These are phyloP conservation scores for Aquilaria malaccensis DNA, from an alignment of 345 rosid genomes.

Conservation along the genomic window DNA sequence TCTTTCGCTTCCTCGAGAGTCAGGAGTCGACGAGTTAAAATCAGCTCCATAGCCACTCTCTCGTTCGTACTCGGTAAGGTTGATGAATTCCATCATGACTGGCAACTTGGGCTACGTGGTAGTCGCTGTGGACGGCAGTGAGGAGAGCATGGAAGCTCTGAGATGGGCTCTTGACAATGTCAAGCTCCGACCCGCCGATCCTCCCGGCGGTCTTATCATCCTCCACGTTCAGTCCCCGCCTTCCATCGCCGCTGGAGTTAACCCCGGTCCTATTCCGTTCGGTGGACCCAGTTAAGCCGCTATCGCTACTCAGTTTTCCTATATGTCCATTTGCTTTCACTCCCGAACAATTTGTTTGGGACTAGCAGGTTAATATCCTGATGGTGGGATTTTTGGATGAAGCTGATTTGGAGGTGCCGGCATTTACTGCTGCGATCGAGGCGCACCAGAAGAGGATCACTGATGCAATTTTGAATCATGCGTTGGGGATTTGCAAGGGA, in stretches of 20 bases:
- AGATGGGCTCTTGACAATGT: conserved; percentile 74
- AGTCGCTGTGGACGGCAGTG: conserved; percentile 83
- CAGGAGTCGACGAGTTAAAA: too few relatives aligned
- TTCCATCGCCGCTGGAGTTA: conserved; percentile 59
- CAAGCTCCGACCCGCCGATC: conserved; percentile 45
- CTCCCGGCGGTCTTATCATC: conserved; percentile 42
- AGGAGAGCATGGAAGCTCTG: conserved; percentile 85
- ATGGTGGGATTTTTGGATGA: conserved; percentile 4
- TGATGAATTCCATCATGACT: conserved; percentile 20
- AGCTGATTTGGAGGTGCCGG: conserved; percentile 83
- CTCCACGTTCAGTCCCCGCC: conserved; percentile 87
- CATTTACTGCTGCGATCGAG: conserved; percentile 77
- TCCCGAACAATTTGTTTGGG: conserved; percentile 5
- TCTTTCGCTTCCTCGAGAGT: too few relatives aligned
- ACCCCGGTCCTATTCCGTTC: conserved; percentile 82
- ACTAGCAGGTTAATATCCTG: background rate
- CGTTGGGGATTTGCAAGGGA: conserved; percentile 49
- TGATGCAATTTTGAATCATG: conserved; percentile 49
- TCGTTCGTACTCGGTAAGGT: too few relatives aligned
- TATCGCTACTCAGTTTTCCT: background rate
- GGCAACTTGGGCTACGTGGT: conserved; percentile 59
- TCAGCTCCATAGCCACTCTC: too few relatives aligned
- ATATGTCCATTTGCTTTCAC: background rate
- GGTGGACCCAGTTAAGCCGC: conserved; percentile 76
- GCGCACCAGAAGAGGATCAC: conserved; percentile 79